These are phyloP conservation scores for Sporothrix inflata DNA, from an alignment of 2,329 filamentous ascomycete species.

Conservation along the genomic window DNA sequence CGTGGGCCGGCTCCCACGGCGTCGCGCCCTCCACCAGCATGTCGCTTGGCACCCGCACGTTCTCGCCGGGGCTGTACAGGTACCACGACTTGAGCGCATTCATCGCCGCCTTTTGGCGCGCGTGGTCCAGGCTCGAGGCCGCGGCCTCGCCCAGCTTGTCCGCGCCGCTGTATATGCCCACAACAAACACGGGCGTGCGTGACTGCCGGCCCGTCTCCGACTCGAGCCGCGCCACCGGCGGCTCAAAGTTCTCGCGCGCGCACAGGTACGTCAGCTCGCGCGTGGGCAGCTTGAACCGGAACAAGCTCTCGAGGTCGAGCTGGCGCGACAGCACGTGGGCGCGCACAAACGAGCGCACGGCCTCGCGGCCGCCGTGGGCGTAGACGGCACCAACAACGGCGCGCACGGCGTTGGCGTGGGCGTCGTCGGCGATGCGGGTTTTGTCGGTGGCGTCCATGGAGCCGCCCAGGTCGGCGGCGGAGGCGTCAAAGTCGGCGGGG, in stretches of 20 bases:
- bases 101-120: conserved; percentile 77
- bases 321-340: conserved; percentile 81
- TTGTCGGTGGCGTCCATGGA: conserved; percentile 36
- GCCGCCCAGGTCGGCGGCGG: conserved; percentile 23
- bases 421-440: conserved; percentile 39
- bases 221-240: conserved; percentile 82
- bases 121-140: conserved; percentile 76
- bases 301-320: conserved; percentile 75
- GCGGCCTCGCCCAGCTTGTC: conserved; percentile 94
- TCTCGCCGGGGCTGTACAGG: conserved; percentile 77
- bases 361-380: conserved; percentile 76
- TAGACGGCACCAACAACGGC: conserved; percentile 85
- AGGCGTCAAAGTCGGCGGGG: conserved; percentile 20
- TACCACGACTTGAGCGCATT: conserved; percentile 93
- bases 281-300: conserved; percentile 82
- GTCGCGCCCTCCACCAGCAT: conserved; percentile 64
- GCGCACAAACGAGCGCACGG: conserved; percentile 80
- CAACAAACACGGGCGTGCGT: conserved; percentile 86
- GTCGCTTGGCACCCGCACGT: conserved; percentile 70
- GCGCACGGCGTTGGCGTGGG: conserved; percentile 72
- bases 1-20: conserved; percentile 68
- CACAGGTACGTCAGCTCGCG: conserved; percentile 83
- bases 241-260: conserved; percentile 84
- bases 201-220: conserved; percentile 87
- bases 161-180: conserved; percentile 87